These are phyloP conservation scores for Calonectria leucothoes DNA, from an alignment of 2,329 filamentous ascomycete species.

Conservation along the genomic window DNA sequence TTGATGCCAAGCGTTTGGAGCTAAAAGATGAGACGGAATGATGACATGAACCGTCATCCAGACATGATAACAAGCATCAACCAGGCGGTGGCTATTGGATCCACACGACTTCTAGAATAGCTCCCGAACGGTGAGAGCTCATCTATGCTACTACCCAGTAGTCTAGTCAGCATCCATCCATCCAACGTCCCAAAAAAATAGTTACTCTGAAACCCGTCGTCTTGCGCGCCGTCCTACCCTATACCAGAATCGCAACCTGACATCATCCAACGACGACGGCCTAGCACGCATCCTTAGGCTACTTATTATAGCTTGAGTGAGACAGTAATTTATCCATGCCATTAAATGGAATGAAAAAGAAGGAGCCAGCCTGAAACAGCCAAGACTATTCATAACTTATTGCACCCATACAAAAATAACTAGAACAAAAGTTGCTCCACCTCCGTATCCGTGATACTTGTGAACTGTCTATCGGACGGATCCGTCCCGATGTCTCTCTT, in stretches of 20 bases:
- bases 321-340: not conserved
- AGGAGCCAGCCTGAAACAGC: not conserved
- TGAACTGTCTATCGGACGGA: not conserved
- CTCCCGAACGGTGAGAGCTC: not conserved
- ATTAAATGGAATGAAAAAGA: not conserved
- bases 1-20: not conserved
- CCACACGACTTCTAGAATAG: not conserved
- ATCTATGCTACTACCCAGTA: no score
- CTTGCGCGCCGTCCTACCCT: not conserved
- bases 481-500: not conserved
- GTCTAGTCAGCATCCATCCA: not conserved
- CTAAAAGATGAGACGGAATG: not conserved
- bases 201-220: not conserved
- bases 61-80: not conserved
- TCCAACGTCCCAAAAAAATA: not conserved
- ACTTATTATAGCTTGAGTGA: not conserved
- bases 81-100: not conserved
- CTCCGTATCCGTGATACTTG: not conserved
- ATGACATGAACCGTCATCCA: not conserved
- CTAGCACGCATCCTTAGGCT: not conserved
- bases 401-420: not conserved
- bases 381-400: not conserved
- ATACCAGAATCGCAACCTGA: not conserved
- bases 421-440: not conserved
- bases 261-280: not conserved